Evolutionary conservation across 805 yeast species (phyloP).

Genomic region (Suhomyces xylopsoci): DNA sequence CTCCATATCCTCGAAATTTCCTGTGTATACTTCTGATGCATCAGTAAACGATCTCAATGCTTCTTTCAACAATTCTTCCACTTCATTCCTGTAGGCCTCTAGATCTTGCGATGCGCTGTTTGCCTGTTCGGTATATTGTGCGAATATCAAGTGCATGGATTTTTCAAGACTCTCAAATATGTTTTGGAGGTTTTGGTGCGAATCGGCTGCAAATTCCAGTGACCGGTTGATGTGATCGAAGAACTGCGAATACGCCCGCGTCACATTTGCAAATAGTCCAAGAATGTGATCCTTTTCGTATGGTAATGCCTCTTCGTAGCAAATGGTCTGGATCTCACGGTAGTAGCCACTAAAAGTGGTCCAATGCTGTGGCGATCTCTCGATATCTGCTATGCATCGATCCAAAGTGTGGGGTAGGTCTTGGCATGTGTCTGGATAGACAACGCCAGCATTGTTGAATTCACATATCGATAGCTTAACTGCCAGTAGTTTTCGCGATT

Average conservation of each 20-base stretch:
- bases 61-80: neutral
- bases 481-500: conserved; percentile 38
- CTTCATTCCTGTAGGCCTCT: neutral
- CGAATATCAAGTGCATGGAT: neutral
- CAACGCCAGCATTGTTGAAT: conserved; percentile 45
- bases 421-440: conserved; percentile 28
- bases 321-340: conserved; percentile 49
- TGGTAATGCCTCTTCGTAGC: conserved; percentile 51
- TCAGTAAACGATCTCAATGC: neutral
- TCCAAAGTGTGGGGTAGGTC: conserved; percentile 14
- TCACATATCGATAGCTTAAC: conserved; percentile 53
- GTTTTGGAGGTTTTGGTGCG: conserved; percentile 3
- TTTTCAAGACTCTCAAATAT: neutral
- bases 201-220: conserved; percentile 10
- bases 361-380: conserved; percentile 61
- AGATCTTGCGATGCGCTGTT: neutral
- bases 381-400: conserved; percentile 41
- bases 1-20: neutral
- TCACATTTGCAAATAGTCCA: conserved; percentile 46
- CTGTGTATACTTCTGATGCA: neutral
- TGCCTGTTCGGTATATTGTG: neutral
- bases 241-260: conserved; percentile 21
- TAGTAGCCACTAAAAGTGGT: conserved; percentile 68
- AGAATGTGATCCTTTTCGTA: conserved; percentile 51
- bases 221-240: conserved; percentile 16